Evolutionary conservation across 1,139 yeast species (phyloP).

Genomic region (Hansenula sp.): DNA sequence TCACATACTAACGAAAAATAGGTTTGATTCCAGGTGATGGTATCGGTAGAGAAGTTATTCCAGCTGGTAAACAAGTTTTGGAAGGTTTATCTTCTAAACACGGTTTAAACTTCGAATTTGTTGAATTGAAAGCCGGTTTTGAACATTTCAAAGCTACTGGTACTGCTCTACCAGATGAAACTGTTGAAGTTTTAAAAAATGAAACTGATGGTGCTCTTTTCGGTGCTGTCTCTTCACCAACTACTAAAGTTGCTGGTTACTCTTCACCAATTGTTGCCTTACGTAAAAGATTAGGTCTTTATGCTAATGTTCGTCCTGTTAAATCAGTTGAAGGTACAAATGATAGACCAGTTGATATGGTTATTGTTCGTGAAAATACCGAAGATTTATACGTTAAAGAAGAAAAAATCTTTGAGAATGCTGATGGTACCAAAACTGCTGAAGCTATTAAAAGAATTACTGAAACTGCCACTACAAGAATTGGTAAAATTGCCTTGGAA

Average conservation of each 20-base stretch:
- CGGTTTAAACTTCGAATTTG: slow-evolving; percentile 60
- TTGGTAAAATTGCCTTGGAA: slow-evolving; percentile 87
- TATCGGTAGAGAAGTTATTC: slow-evolving; percentile 95
- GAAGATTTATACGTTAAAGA: slow-evolving; percentile 96
- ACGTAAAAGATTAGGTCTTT: slow-evolving; percentile 89
- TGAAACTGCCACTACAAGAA: slow-evolving; percentile 78
- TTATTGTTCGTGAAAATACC: slow-evolving; percentile 96
- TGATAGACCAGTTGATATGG: slow-evolving; percentile 88
- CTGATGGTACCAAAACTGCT: slow-evolving; percentile 80
- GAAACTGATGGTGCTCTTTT: slow-evolving; percentile 96
- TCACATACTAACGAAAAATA: slow-evolving; percentile 3
- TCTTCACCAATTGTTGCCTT: slow-evolving; percentile 97
- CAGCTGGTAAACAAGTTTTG: slow-evolving; percentile 83
- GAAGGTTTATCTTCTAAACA: slow-evolving; percentile 74
- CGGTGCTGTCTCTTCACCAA: slow-evolving; percentile 96
- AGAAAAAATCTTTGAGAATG: slow-evolving; percentile 67
- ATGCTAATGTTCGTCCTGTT: slow-evolving; percentile 97
- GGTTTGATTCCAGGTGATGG: slow-evolving; percentile 97
- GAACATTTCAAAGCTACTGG: slow-evolving; percentile 92
- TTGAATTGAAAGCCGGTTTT: slow-evolving; percentile 36
- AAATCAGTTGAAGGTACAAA: slow-evolving; percentile 76
- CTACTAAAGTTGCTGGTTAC: slow-evolving; percentile 91
- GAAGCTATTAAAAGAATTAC: slow-evolving; percentile 97
- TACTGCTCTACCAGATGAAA: slow-evolving; percentile 88
- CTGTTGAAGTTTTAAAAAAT: slow-evolving; percentile 71